Evolutionary conservation across 768 basidiomycete species (phyloP).

Genomic region (Leccinum boreale): DNA sequence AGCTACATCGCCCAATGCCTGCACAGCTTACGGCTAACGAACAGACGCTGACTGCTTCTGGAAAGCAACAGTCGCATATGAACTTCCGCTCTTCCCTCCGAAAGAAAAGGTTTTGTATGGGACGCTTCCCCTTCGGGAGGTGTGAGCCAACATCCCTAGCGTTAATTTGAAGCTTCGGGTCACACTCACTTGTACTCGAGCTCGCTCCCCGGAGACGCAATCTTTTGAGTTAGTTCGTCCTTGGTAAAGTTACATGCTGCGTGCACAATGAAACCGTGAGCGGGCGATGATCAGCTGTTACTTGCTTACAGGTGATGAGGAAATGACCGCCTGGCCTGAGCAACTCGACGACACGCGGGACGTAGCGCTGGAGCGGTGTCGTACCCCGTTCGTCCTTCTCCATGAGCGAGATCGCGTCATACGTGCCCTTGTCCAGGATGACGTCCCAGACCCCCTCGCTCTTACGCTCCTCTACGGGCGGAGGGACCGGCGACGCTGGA

Average conservation of each 20-base stretch:
- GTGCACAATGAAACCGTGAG: background rate
- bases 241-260: slow-evolving; percentile 85
- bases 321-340: slow-evolving; percentile 68
- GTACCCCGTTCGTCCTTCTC: slow-evolving; percentile 52
- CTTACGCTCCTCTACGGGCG: slow-evolving; percentile 3
- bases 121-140: slow-evolving; percentile 56
- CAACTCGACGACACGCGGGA: slow-evolving; percentile 48
- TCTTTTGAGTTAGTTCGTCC: slow-evolving; percentile 59
- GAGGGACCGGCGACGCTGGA: slow-evolving; percentile 41
- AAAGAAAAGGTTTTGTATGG: slow-evolving; percentile 71
- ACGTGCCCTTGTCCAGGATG: slow-evolving; percentile 84
- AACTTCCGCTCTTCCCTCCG: slow-evolving; percentile 73
- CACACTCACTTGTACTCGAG: slow-evolving; percentile 61
- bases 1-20: background rate
- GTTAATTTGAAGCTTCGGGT: background rate
- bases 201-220: slow-evolving; percentile 45
- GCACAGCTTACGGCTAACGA: background rate
- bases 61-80: slow-evolving; percentile 72
- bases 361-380: slow-evolving; percentile 58
- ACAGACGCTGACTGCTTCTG: slow-evolving; percentile 31
- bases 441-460: slow-evolving; percentile 56
- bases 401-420: slow-evolving; percentile 78
- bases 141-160: background rate
- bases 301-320: slow-evolving; percentile 71
- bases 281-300: background rate